Percentiles rank a stretch among this genome's conserved stretches.
These are phyloP conservation scores for Coleophoma crateriformis DNA, from an alignment of 2,329 filamentous ascomycete species.

Conservation along the genomic window DNA sequence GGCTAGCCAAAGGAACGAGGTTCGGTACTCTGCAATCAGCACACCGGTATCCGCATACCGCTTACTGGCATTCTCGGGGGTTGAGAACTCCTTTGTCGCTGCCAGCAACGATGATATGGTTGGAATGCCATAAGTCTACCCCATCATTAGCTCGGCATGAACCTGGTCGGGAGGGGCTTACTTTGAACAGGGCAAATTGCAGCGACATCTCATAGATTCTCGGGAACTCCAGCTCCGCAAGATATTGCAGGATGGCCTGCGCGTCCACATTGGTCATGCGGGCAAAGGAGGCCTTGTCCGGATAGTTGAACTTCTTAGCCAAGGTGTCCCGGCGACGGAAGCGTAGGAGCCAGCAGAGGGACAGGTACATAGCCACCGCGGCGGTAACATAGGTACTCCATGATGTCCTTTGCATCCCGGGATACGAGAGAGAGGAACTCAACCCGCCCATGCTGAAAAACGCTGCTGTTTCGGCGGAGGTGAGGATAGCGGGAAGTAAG, in stretches of 20 bases:
- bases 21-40: constrained; percentile 12
- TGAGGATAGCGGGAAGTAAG: too few relatives aligned
- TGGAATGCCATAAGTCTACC: constrained; percentile 49
- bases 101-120: constrained; percentile 43
- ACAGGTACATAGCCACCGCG: not conserved
- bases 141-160: too few relatives aligned
- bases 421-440: too few relatives aligned
- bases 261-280: constrained; percentile 50
- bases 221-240: constrained; percentile 50
- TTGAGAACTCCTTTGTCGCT: constrained; percentile 42
- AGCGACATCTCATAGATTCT: constrained; percentile 42
- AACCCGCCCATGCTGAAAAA: too few relatives aligned
- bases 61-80: constrained; percentile 40
- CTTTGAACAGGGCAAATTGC: constrained; percentile 54
- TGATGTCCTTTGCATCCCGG: not conserved
- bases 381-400: not conserved
- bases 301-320: constrained; percentile 35
- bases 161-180: constrained; percentile 15
- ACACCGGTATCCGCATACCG: constrained; percentile 17
- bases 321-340: constrained; percentile 28
- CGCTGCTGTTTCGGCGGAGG: too few relatives aligned
- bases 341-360: not conserved
- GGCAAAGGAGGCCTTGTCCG: constrained; percentile 37
- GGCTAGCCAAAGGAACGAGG: too few relatives aligned
- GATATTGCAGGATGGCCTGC: constrained; percentile 38